Percentiles rank a stretch among this genome's conserved stretches.
phyloP scores from a whole-genome alignment of 441 rosid genomes.

The Pelargonium myrrhifolium region DNA sequence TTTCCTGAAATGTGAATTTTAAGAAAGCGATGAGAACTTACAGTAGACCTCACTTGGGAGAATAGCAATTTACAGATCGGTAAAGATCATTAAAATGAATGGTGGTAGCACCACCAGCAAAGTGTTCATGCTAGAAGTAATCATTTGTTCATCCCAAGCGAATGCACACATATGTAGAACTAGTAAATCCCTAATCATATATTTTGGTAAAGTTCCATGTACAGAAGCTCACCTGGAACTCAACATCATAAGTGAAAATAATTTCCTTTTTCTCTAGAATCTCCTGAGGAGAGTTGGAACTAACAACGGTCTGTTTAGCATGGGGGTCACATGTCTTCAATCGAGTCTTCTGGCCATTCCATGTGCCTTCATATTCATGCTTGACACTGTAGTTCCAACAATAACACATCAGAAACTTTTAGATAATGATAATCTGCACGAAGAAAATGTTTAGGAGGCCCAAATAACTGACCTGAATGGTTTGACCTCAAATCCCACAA shows the following conservation, averaged over 20 bases:
- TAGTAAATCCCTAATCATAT: neutral
- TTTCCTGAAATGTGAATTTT: slow-evolving; percentile 15
- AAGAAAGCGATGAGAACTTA: neutral
- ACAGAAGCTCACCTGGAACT: slow-evolving; percentile 43
- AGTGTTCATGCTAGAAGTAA: neutral
- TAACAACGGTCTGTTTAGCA: slow-evolving; percentile 46
- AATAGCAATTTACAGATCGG: neutral
- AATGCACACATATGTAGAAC: neutral
- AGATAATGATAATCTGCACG: slow-evolving; percentile 3
- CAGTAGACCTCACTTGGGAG: neutral
- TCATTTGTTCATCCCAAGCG: neutral
- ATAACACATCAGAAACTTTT: neutral
- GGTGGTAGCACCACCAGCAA: neutral
- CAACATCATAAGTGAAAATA: slow-evolving; percentile 67
- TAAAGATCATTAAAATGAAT: neutral
- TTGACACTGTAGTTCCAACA: slow-evolving; percentile 34
- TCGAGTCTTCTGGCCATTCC: slow-evolving; percentile 44
- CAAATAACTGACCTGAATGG: slow-evolving; percentile 39
- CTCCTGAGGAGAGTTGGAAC: slow-evolving; percentile 65
- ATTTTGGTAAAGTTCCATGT: neutral
- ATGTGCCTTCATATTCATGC: slow-evolving; percentile 58
- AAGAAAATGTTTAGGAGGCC: slow-evolving; percentile 4
- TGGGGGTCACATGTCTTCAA: slow-evolving; percentile 64
- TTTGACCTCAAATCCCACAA: slow-evolving; percentile 22
- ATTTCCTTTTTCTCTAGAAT: slow-evolving; percentile 57